Conservation (phyloP, 192 early-diverging fungal species). For the Podila minutissima region DNA sequence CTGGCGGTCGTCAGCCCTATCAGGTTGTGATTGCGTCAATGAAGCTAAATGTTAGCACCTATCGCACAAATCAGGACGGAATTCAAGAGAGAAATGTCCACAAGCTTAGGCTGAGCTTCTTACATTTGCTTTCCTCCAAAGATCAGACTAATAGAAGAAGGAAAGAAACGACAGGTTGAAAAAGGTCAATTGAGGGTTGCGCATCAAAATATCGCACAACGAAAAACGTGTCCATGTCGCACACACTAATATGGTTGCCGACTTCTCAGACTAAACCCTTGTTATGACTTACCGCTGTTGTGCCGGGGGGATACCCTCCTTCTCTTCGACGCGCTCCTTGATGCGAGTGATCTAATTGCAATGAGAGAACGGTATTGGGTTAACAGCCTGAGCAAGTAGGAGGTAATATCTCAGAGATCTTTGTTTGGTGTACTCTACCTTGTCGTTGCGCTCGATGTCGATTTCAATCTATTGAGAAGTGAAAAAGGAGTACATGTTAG, state of each 20-base stretch:
- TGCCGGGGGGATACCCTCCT: slow-evolving; percentile 96
- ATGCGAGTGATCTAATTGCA: slow-evolving; percentile 74
- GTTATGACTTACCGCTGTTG: slow-evolving; percentile 93
- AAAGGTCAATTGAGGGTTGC: not conserved
- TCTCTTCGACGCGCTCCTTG: slow-evolving; percentile 94
- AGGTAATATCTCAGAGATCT: not conserved
- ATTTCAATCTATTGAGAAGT: slow-evolving; percentile 80
- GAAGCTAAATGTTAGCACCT: slow-evolving; percentile 4
- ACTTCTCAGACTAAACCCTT: slow-evolving; percentile 6
- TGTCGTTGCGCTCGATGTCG: slow-evolving; percentile 84
- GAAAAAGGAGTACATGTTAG: not conserved
- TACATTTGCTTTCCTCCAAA: slow-evolving; percentile 95
- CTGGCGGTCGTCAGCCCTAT: slow-evolving; percentile 83
- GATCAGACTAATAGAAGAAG: slow-evolving; percentile 65
- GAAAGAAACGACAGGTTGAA: slow-evolving; percentile 8
- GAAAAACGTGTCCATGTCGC: too few species aligned
- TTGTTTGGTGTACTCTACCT: slow-evolving; percentile 39
- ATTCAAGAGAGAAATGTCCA: too few species aligned
- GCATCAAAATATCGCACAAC: too few species aligned
- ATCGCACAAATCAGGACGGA: not conserved
- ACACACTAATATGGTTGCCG: not conserved
- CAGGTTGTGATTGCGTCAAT: not conserved
- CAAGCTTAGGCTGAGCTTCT: slow-evolving; percentile 10
- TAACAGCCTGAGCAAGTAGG: not conserved
- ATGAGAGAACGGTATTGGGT: not conserved